phyloP scores from a whole-genome alignment of 768 basidiomycete species.

The Imleria badia region DNA sequence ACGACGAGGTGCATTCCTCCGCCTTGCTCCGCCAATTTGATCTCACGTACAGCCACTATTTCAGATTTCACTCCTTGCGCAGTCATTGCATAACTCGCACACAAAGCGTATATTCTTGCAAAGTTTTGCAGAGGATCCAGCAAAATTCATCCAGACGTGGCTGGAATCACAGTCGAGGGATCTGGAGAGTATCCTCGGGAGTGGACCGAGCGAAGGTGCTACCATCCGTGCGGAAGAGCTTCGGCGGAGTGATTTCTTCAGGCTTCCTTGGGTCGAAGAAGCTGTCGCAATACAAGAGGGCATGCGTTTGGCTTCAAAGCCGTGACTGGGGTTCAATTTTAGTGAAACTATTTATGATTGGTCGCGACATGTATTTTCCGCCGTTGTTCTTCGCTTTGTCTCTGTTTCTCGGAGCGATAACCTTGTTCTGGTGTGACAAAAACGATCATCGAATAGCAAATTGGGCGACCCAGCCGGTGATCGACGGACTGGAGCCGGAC shows the following conservation, averaged over 20 bases:
- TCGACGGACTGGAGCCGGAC: conserved; percentile 11
- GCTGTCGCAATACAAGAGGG: conserved; percentile 87
- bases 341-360: not conserved
- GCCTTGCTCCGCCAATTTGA: conserved; percentile 5
- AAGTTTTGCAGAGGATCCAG: conserved; percentile 76
- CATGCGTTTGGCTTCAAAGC: conserved; percentile 59
- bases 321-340: conserved; percentile 19
- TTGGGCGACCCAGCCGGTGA: not conserved
- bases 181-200: conserved; percentile 85
- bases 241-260: conserved; percentile 86
- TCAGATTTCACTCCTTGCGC: conserved; percentile 80
- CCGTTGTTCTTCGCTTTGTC: not conserved
- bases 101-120: conserved; percentile 85
- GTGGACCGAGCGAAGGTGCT: conserved; percentile 76
- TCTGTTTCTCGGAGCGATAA: too few relatives aligned
- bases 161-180: conserved; percentile 90
- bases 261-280: conserved; percentile 88
- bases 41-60: conserved; percentile 17
- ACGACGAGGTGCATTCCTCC: conserved; percentile 72
- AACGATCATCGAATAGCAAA: not conserved
- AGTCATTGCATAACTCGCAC: conserved; percentile 84
- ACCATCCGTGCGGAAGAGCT: conserved; percentile 87
- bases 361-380: not conserved
- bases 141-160: conserved; percentile 86
- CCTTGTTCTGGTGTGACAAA: not conserved